These are phyloP conservation scores for Austropuccinia psidii DNA, from an alignment of 1,284 basidiomycete species.

Conservation along the genomic window DNA sequence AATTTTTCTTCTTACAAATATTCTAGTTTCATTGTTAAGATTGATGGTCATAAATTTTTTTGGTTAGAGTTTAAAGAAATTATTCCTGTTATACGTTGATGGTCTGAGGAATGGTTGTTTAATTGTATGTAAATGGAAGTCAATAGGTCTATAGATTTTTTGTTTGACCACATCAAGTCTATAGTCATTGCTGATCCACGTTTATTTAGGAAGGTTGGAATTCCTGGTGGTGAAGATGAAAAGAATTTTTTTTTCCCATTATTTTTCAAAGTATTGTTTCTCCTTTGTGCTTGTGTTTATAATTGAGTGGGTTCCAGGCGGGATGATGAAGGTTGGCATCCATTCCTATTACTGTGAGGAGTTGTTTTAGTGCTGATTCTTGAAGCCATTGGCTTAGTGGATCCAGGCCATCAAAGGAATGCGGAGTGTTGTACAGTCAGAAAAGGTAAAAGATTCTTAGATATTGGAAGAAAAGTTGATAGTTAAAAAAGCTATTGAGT, in stretches of 20 bases:
- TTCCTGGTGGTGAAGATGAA: conserved; percentile 1
- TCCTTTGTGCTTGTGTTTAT: not conserved
- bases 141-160: not conserved
- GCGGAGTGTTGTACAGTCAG: not conserved
- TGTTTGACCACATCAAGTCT: not conserved
- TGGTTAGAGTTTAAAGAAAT: too few species aligned
- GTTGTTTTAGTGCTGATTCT: not conserved
- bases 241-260: not conserved
- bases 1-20: too few species aligned
- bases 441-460: not conserved
- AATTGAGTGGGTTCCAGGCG: not conserved
- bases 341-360: not conserved
- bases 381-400: too few species aligned
- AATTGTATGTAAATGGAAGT: not conserved
- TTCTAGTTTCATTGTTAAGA: too few species aligned
- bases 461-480: too few species aligned
- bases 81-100: too few species aligned
- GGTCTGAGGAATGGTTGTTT: not conserved
- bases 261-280: not conserved
- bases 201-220: not conserved
- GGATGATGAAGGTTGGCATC: conserved; percentile 21
- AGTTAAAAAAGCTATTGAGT: too few species aligned
- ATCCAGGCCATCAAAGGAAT: too few species aligned
- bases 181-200: not conserved
- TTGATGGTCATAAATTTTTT: too few species aligned